Base-by-base conservation (phyloP, 305 asterid genomes). In the Fraxinus latifolia region DNA sequence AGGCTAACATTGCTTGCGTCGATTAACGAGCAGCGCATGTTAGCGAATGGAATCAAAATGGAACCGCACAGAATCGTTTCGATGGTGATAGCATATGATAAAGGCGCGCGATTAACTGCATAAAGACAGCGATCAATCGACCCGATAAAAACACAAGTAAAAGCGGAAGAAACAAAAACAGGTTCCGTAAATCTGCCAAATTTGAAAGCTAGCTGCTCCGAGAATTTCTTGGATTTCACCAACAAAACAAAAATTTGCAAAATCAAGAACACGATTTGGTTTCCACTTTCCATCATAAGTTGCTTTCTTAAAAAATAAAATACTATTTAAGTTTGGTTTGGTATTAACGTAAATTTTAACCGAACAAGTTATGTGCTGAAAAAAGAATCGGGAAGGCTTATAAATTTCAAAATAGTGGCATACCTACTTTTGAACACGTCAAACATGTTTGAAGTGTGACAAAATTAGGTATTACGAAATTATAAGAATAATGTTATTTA, bases 81-180 rank as follows among this genome's bases (percentile, higher is more conserved):
- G 89, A 89, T 39, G 47, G 88, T 58, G 89, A 87, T 31, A 50
- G 85, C 82, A 87, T 84, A 60, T 80, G 47, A 50, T 33, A 79
- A 81, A 83, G 87, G 80, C 82, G 60, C 82, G 80, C 53, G 82
- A 74, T 68, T 80, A 74, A 74, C 70, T 47, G 84, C 81, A 71
- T 78, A 1, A 50, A 77, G 84, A 88, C 74, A 83, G 91, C 84
- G 91, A 89, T 87, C 17, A 70, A 60, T 83, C 91, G 68, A 36
- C 47, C 65, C 81, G 74, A 19, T 68, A 75, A 42, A 73, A 19
- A 76, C 65, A n/a, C 80, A 2, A 42, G 4, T 70, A 32, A 70
- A 71, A 80, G 78, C 21, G 17, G 68, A 19, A 74, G 71, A 39
- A 67, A 60, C 12, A 34, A 23, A 25, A 39, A 75, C 29, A 60